Conservation (phyloP, 495 filamentous ascomycete genomes). For the Xylaria palmicola region DNA sequence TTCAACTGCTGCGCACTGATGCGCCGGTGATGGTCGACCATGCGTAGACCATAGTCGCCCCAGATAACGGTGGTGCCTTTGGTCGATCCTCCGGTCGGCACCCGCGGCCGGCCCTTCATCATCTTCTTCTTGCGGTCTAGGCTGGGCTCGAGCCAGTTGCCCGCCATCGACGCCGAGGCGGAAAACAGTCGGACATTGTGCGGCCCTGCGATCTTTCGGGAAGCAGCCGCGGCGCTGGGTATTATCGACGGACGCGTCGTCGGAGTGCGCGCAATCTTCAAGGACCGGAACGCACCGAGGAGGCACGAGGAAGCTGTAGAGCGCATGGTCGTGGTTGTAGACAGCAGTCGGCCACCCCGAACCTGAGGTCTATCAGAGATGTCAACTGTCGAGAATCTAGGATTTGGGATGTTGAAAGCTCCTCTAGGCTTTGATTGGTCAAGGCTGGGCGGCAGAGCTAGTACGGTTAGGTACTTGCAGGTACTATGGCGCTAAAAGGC, state of each 20-base stretch:
- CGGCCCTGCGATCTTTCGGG: conserved; percentile 17
- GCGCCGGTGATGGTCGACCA: conserved; percentile 89
- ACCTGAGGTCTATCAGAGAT: not conserved
- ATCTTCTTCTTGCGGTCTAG: conserved; percentile 75
- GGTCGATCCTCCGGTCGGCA: conserved; percentile 84
- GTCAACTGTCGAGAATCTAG: conserved; percentile 6
- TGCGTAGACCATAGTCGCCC: conserved; percentile 94
- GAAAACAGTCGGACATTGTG: conserved; percentile 66
- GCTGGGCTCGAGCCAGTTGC: conserved; percentile 79
- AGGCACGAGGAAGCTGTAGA: conserved; percentile 38
- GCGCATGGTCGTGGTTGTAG: conserved; percentile 37
- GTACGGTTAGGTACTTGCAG: not conserved
- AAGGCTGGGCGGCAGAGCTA: too few species aligned
- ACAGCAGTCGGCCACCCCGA: conserved; percentile 9
- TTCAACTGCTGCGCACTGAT: conserved; percentile 85
- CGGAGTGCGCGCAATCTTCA: conserved; percentile 38
- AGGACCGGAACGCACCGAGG: conserved; percentile 41
- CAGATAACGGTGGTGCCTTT: conserved; percentile 94
- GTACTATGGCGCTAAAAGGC: too few species aligned
- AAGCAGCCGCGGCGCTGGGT: conserved; percentile 21
- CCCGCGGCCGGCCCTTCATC: conserved; percentile 83
- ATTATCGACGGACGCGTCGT: conserved; percentile 31
- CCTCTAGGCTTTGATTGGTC: conserved; percentile 5
- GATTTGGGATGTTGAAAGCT: conserved; percentile 2
- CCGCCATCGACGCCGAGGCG: conserved; percentile 59